Evolutionary conservation across 73 alveolate genomes (phyloP).

Genomic region (Diophrys sp.): DNA sequence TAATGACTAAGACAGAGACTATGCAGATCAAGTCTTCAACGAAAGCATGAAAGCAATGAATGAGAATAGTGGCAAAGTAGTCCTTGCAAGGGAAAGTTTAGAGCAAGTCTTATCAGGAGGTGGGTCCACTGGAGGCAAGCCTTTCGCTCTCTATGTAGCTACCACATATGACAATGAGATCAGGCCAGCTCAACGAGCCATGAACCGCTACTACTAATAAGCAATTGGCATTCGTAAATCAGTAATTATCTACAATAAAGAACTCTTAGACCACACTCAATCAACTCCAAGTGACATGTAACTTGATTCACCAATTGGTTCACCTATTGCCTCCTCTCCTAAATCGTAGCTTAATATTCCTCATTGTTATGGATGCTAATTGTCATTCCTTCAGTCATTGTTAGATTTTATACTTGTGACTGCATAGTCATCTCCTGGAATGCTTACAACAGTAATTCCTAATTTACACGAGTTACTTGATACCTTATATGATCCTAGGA

Average conservation of each 20-base stretch:
- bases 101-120: neutral
- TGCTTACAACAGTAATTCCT: too few species aligned
- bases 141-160: neutral
- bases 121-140: neutral
- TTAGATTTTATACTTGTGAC: too few species aligned
- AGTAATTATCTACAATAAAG: neutral
- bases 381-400: too few species aligned
- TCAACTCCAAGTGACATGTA: too few species aligned
- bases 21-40: neutral
- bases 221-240: neutral
- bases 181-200: neutral
- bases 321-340: too few species aligned
- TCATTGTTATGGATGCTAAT: too few species aligned
- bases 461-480: too few species aligned
- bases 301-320: too few species aligned
- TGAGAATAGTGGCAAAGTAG: neutral
- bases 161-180: neutral
- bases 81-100: neutral
- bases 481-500: too few species aligned
- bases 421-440: too few species aligned
- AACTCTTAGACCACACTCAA: too few species aligned
- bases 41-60: neutral
- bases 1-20: constrained; percentile 30
- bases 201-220: neutral
- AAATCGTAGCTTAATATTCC: too few species aligned